A percentile compares a stretch with the other conserved stretches of the same genome.
phyloP scores from a whole-genome alignment of 2,329 filamentous ascomycete genomes.

The Trichoderma gracile region DNA sequence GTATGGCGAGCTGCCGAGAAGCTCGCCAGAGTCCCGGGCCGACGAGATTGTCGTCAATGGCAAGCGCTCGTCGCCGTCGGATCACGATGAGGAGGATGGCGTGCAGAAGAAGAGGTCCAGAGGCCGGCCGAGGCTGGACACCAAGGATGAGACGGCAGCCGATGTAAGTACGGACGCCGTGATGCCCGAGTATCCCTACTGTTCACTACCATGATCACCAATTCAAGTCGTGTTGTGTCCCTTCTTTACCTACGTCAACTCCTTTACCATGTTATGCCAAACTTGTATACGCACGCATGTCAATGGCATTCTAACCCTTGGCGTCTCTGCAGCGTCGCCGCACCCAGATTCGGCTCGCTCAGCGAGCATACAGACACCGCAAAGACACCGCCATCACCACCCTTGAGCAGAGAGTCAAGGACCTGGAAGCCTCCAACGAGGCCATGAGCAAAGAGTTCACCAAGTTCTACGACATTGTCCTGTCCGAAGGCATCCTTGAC shows the following conservation, averaged over 20 bases:
- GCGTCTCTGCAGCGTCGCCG: conserved; percentile 63
- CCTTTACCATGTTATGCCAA: no score
- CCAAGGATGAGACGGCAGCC: conserved; percentile 73
- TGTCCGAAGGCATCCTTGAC: conserved; percentile 59
- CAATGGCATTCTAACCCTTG: conserved; percentile 30
- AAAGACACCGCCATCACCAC: conserved; percentile 80
- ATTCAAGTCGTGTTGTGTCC: not conserved
- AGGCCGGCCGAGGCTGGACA: conserved; percentile 73
- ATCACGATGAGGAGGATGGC: conserved; percentile 41
- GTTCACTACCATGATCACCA: not conserved
- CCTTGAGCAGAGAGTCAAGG: conserved; percentile 68
- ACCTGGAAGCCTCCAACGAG: conserved; percentile 68
- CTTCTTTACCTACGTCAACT: not conserved
- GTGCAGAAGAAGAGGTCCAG: conserved; percentile 62
- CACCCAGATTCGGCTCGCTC: conserved; percentile 83
- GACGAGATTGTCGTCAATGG: not conserved
- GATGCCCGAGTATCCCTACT: not conserved
- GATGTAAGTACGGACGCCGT: conserved; percentile 63
- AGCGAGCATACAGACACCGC: conserved; percentile 79
- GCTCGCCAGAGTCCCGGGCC: not conserved
- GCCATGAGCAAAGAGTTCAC: conserved; percentile 74
- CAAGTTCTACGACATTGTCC: conserved; percentile 63
- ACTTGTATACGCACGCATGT: not conserved
- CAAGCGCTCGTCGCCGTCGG: conserved; percentile 33
- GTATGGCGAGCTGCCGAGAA: conserved; percentile 15